Conservation (phyloP, 2,329 filamentous ascomycete genomes). For the Apiospora sp. region DNA sequence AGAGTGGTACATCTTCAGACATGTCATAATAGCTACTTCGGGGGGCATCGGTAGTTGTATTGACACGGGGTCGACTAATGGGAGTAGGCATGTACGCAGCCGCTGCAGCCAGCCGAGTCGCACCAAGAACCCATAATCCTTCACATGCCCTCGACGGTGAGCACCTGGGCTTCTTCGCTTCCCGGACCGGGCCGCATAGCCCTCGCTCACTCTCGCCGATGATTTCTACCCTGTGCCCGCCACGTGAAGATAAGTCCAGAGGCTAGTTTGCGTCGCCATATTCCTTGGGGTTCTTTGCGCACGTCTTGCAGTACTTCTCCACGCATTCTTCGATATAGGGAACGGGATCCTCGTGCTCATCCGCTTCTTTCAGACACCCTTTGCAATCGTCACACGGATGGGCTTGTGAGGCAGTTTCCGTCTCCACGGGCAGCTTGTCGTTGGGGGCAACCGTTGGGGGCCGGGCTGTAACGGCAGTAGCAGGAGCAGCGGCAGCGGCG, state of each 20-base stretch:
- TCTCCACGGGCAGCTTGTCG: not conserved
- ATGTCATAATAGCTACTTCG: not conserved
- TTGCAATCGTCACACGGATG: not conserved
- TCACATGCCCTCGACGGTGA: not conserved
- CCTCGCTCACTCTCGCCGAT: not conserved
- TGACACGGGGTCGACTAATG: not conserved
- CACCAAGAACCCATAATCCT: not conserved
- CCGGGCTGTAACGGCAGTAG: not conserved
- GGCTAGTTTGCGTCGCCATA: not conserved
- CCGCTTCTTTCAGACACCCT: not conserved
- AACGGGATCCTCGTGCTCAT: not conserved
- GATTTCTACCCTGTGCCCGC: not conserved
- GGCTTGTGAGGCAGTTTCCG: too few species aligned
- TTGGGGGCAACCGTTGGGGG: not conserved
- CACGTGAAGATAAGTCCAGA: not conserved
- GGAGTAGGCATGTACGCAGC: not conserved
- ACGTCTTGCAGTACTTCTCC: not conserved
- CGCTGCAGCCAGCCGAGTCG: not conserved
- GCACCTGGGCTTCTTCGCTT: not conserved
- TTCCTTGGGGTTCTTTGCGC: not conserved
- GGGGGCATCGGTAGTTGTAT: not conserved
- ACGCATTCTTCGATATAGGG: not conserved
- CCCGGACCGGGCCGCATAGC: not conserved
- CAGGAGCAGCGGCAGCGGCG: not conserved
- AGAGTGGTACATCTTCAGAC: not conserved